phyloP scores from a whole-genome alignment of 352 stramenopile species.

The Phytophthora idaei region DNA sequence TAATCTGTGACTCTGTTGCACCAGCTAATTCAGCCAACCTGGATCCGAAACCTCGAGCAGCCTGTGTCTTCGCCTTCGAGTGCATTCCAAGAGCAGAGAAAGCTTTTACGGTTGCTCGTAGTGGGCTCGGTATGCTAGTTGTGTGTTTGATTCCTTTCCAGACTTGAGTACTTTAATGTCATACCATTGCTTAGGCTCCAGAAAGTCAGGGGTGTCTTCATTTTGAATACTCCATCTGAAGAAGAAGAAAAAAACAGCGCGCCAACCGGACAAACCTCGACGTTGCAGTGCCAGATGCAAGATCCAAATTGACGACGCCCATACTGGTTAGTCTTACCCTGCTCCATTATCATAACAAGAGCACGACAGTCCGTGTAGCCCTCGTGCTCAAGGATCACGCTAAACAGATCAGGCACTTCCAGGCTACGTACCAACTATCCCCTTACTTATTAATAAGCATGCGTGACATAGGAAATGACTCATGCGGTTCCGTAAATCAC shows the following conservation, averaged over 20 bases:
- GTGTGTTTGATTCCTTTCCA: not conserved
- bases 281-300: not conserved
- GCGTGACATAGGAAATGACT: too few relatives aligned
- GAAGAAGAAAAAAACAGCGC: not conserved
- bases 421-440: too few relatives aligned
- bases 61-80: not conserved
- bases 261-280: not conserved
- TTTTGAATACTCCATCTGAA: not conserved
- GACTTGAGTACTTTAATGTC: not conserved
- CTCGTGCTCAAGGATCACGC: too few relatives aligned
- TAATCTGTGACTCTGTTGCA: not conserved
- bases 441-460: too few relatives aligned
- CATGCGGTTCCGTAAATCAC: too few relatives aligned
- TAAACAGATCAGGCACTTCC: too few relatives aligned
- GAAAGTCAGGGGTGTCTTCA: not conserved
- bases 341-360: too few relatives aligned
- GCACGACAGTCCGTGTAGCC: too few relatives aligned
- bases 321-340: not conserved
- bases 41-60: not conserved
- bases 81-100: not conserved
- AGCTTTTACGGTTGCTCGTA: not conserved
- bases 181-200: not conserved
- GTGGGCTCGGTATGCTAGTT: not conserved
- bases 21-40: not conserved
- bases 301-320: not conserved